Evolutionary conservation across 371 early-diverging fungal species (phyloP).

Genomic region (Nematocida minor): DNA sequence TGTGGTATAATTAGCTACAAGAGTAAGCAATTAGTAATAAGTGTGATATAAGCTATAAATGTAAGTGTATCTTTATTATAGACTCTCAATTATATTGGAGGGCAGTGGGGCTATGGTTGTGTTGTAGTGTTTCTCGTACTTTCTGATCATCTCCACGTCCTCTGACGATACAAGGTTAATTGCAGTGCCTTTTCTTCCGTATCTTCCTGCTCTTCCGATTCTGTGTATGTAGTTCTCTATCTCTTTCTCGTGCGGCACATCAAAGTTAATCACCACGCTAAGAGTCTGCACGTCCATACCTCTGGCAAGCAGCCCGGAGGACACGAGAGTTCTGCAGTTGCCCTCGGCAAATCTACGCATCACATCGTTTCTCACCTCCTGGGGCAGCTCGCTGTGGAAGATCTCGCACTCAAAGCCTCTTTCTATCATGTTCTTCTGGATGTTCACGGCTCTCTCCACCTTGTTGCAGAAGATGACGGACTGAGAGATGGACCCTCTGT

Average conservation of each 20-base stretch:
- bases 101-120: conserved; percentile 92
- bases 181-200: conserved; percentile 96
- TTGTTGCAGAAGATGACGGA: conserved; percentile 98
- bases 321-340: conserved; percentile 86
- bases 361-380: conserved; percentile 84
- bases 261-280: conserved; percentile 93
- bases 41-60: not conserved
- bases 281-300: conserved; percentile 99
- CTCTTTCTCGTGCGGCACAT: conserved; percentile 85
- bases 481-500: conserved; percentile 86
- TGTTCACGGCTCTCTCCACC: conserved; percentile 86
- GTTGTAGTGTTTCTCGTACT: conserved; percentile 90
- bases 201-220: conserved; percentile 97
- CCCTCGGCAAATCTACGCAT: conserved; percentile 81
- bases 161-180: conserved; percentile 91
- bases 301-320: conserved; percentile 92
- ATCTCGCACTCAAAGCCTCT: conserved; percentile 87
- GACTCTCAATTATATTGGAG: conserved; percentile 10
- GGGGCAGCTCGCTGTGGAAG: conserved; percentile 96
- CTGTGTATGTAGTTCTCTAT: conserved; percentile 65
- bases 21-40: too few species aligned
- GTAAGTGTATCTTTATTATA: conserved; percentile 37
- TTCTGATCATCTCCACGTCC: conserved; percentile 81
- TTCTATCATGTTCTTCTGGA: conserved; percentile 82
- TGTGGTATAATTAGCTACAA: too few species aligned